phyloP scores from a whole-genome alignment of 225 moss, liverwort and hornwort species.

The Bryoerythrophyllum caledonicum region DNA sequence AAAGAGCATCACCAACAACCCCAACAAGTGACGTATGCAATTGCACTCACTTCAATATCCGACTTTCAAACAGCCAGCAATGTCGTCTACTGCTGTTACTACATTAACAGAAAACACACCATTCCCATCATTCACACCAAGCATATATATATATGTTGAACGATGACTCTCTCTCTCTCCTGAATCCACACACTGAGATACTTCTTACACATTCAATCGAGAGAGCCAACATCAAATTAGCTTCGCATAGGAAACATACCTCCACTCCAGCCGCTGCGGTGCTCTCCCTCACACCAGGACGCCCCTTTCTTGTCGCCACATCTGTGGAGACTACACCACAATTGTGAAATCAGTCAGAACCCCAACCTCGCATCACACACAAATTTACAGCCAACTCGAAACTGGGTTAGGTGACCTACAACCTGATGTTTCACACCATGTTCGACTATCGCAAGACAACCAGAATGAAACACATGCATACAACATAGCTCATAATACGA shows the following conservation, averaged over 20 bases:
- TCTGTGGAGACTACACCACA: neutral
- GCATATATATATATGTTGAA: neutral
- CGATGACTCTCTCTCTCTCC: too few relatives aligned
- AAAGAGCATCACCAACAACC: too few relatives aligned
- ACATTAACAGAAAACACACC: too few relatives aligned
- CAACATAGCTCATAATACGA: neutral
- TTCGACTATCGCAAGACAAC: neutral
- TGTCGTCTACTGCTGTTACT: neutral
- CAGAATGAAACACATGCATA: neutral
- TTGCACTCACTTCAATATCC: neutral
- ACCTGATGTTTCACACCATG: neutral
- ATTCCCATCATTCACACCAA: too few relatives aligned
- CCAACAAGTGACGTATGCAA: neutral
- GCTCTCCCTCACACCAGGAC: neutral
- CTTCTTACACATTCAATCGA: neutral
- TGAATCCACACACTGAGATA: neutral
- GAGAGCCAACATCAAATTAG: neutral
- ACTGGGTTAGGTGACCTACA: neutral
- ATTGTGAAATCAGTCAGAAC: too few relatives aligned
- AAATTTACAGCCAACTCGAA: neutral
- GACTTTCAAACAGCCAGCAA: too few relatives aligned
- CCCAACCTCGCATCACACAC: neutral
- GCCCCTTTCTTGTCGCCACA: neutral
- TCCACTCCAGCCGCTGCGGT: neutral
- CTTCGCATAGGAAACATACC: constrained; percentile 7